Evolutionary conservation across 2,329 filamentous ascomycete genomes (phyloP), one percentile per base, ranked within the genome.

Genomic region (Colletotrichum sp.): DNA sequence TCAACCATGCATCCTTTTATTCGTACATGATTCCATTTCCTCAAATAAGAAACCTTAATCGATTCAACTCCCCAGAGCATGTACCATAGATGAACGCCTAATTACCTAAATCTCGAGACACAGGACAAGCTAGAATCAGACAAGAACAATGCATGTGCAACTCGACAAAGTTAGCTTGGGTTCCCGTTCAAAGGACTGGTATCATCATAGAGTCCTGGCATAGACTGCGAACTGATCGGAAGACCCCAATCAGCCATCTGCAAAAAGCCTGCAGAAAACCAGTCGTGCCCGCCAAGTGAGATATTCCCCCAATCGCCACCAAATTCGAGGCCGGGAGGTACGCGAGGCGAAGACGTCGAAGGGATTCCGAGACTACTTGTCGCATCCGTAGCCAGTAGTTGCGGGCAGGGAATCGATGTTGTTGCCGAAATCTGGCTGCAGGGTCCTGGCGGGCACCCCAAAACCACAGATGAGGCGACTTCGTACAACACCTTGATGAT

Each of bases 391-490:
- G 59, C 64, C 0, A 60, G 36, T 25, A 48, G 6, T 28, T 59
- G 25, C 5, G 55, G 5, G 4, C 27, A 59, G 8, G 55, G 55
- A 0, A 59, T 59, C 27, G 55, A 0, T 15, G 55, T 19, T 4
- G 55, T 59, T 19, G 25, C 27, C 27, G 25, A 0, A 9, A 28
- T 28, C 25, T 6, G 44, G 44, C 44, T 52, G n/a, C 44, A 52
- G 44, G 44, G 44, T 52, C 44, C 44, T 52, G 44, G 44, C 6
- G 44, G 44, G 44, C 44, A 52, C 4, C 44, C 44, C 44, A 52
- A 13, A 5, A 52, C 44, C 44, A 75, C 73, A 44, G 73, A 63
- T 3, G 70, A 59, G 57, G 73, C 73, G 22, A 75, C 73, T 15
- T 69, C 63, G 34, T 66, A 36, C 13, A 75, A 68, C 2, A 73